A percentile compares a stretch with the other conserved stretches of the same genome.
Conservation (phyloP, 495 filamentous ascomycete species). For the Podospora bellae-mahoneyi region DNA sequence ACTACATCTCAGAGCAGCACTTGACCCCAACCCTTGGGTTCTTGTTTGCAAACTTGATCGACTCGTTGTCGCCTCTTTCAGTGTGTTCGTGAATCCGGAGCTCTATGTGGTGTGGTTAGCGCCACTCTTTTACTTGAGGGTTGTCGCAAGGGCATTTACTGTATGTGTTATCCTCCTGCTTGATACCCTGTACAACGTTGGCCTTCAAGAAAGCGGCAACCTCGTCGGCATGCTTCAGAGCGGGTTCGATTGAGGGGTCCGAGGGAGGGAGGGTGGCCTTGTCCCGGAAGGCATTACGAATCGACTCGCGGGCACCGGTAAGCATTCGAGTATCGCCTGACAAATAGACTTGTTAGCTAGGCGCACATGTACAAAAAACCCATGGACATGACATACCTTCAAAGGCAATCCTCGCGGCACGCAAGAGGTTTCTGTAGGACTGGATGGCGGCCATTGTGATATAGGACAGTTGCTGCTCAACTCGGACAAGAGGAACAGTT, state of each 20-base stretch:
- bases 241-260: slow-evolving; percentile 45
- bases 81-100: slow-evolving; percentile 85
- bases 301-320: slow-evolving; percentile 63
- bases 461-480: background rate
- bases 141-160: slow-evolving; percentile 47
- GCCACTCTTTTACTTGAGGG: background rate
- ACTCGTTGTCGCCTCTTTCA: slow-evolving; percentile 89
- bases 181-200: slow-evolving; percentile 84
- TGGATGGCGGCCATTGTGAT: slow-evolving; percentile 58
- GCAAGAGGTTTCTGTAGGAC: slow-evolving; percentile 81
- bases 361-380: background rate
- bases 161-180: slow-evolving; percentile 58
- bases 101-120: slow-evolving; percentile 46
- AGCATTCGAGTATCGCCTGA: slow-evolving; percentile 68
- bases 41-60: slow-evolving; percentile 58
- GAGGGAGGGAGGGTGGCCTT: slow-evolving; percentile 56
- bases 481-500: background rate
- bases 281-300: slow-evolving; percentile 66
- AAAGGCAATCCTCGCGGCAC: slow-evolving; percentile 79
- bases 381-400: slow-evolving; percentile 51
- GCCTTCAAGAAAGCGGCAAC: slow-evolving; percentile 73
- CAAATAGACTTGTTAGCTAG: slow-evolving; percentile 1
- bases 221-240: slow-evolving; percentile 74
- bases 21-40: slow-evolving; percentile 44
- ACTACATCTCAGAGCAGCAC: slow-evolving; percentile 39